A percentile compares a stretch with the other conserved stretches of the same genome.
These are phyloP conservation scores for Zygoascus hellenicus DNA, from an alignment of 1,139 yeast genomes.

Conservation along the genomic window DNA sequence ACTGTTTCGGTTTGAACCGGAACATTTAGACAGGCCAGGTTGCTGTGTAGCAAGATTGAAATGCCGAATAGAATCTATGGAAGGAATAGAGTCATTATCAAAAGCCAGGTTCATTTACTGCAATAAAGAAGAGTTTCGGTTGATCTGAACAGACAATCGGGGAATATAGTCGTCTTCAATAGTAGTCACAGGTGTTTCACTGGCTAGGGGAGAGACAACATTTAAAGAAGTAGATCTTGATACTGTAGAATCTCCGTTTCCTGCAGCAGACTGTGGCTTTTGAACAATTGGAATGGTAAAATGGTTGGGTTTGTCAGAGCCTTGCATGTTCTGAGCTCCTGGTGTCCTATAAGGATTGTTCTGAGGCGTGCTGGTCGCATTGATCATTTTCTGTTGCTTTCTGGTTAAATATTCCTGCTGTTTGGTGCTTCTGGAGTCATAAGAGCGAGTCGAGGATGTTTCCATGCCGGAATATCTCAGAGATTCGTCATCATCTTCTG, in stretches of 20 bases:
- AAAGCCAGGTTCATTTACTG: conserved; percentile 7
- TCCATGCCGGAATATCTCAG: conserved; percentile 5
- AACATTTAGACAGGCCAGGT: too few species aligned
- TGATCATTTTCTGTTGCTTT: background rate
- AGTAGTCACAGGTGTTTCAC: background rate
- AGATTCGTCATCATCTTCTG: conserved; percentile 6
- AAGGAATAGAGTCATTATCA: conserved; percentile 4
- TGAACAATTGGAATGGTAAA: background rate
- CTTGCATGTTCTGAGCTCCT: background rate
- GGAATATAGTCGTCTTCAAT: conserved; percentile 1
- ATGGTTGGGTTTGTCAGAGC: background rate
- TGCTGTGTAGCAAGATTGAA: background rate
- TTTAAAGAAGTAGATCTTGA: background rate
- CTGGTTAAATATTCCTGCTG: background rate
- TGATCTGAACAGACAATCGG: background rate
- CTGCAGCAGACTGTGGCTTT: background rate
- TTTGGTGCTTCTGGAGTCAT: background rate
- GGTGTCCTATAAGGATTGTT: background rate
- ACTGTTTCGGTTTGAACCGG: too few species aligned
- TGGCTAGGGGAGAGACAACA: background rate
- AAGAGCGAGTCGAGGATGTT: background rate
- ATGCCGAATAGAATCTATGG: conserved; percentile 1
- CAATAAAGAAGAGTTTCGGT: conserved; percentile 3
- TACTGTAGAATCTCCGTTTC: background rate
- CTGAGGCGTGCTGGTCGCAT: background rate